A percentile compares a stretch with the other conserved stretches of the same genome.
phyloP scores from a whole-genome alignment of 1,284 basidiomycete species.

The Austroboletus niveus region DNA sequence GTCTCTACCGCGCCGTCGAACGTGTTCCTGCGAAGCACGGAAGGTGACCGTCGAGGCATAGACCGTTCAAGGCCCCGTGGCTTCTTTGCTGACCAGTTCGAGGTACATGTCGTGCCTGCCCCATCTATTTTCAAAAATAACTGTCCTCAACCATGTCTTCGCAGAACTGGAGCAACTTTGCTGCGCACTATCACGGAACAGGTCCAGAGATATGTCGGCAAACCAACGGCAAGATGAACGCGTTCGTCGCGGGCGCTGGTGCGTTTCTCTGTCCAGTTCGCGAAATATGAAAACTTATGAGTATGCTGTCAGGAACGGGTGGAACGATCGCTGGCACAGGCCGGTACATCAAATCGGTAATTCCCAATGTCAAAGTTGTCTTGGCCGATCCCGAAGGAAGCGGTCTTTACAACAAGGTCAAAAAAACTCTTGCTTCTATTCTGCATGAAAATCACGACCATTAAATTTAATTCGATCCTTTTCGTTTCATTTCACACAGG shows the following conservation, averaged over 20 bases:
- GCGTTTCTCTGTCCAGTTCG: constrained; percentile 5
- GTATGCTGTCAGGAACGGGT: constrained; percentile 67
- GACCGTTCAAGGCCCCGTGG: constrained; percentile 58
- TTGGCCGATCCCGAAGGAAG: constrained; percentile 94
- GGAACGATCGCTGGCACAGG: constrained; percentile 92
- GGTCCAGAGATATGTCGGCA: constrained; percentile 97
- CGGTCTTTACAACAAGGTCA: constrained; percentile 90
- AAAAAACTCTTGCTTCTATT: background rate
- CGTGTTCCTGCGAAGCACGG: constrained; percentile 38
- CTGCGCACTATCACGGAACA: constrained; percentile 87
- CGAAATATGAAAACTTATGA: background rate
- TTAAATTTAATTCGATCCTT: background rate
- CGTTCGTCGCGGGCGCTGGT: constrained; percentile 95
- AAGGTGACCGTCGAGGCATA: constrained; percentile 36
- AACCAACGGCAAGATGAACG: constrained; percentile 79
- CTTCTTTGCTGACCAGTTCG: constrained; percentile 95
- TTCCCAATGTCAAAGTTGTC: constrained; percentile 65
- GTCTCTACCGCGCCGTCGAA: constrained; percentile 54
- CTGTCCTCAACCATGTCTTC: background rate
- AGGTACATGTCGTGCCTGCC: constrained; percentile 42
- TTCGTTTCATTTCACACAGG: constrained; percentile 37
- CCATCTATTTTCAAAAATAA: background rate
- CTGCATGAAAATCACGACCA: no score
- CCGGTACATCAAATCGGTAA: constrained; percentile 72
- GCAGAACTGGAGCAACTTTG: constrained; percentile 86